Percentiles rank a stretch among this genome's conserved stretches.
Evolutionary conservation across 345 rosid species (phyloP).

Genomic region (Xanthoceras sorbifolium): DNA sequence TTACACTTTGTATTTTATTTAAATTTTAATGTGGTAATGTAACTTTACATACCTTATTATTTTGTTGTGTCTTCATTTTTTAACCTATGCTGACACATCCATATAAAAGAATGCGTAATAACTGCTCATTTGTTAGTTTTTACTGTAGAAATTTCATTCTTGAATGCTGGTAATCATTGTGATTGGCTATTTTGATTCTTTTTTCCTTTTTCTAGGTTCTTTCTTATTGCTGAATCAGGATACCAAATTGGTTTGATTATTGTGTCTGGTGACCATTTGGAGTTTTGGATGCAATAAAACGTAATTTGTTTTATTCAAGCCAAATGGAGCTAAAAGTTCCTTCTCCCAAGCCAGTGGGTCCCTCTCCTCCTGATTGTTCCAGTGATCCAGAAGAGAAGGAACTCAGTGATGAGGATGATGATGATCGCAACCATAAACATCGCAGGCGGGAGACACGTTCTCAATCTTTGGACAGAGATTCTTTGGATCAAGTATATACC

Average conservation of each 20-base stretch:
- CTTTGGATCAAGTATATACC: constrained; percentile 54
- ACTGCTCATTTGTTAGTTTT: constrained; percentile 3
- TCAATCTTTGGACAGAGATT: constrained; percentile 70
- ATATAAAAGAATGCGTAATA: background rate
- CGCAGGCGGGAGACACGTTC: constrained; percentile 72
- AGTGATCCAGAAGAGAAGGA: constrained; percentile 92
- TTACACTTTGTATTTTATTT: background rate
- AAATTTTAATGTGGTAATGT: background rate
- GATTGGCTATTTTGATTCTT: constrained; percentile 12
- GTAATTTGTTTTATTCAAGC: constrained; percentile 18
- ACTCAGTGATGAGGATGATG: constrained; percentile 96
- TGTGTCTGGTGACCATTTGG: constrained; percentile 23
- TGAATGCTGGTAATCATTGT: background rate
- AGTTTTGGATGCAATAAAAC: constrained; percentile 22
- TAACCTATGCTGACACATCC: background rate
- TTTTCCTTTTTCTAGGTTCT: constrained; percentile 28
- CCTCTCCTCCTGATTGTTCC: constrained; percentile 64
- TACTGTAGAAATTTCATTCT: background rate
- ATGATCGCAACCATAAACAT: constrained; percentile 97
- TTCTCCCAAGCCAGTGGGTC: constrained; percentile 56
- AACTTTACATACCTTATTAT: background rate
- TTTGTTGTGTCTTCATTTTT: constrained; percentile 13
- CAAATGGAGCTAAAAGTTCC: constrained; percentile 79
- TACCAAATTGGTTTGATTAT: constrained; percentile 11
- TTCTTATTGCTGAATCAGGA: constrained; percentile 15